Evolutionary conservation across 805 yeast species (phyloP).

Genomic region (Ogataea henricii): DNA sequence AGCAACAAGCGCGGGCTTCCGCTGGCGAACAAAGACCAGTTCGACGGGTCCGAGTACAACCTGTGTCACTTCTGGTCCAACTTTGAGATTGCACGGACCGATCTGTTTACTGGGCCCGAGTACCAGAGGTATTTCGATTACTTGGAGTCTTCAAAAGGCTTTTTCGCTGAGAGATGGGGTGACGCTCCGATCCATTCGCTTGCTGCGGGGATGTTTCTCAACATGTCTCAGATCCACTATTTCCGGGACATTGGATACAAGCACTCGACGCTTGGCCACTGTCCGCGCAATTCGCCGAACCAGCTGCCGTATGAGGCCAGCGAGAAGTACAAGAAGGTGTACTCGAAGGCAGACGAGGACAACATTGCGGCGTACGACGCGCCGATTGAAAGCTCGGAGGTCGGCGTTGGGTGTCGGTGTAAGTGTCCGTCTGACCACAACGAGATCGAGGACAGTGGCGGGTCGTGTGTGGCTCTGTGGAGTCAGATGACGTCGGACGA

Average conservation of each 20-base stretch:
- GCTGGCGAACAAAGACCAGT: slow-evolving; percentile 50
- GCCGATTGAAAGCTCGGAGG: slow-evolving; percentile 15
- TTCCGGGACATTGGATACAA: slow-evolving; percentile 91
- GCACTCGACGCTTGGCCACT: slow-evolving; percentile 79
- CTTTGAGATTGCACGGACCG: slow-evolving; percentile 87
- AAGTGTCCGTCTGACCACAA: slow-evolving; percentile 59
- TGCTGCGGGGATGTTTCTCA: slow-evolving; percentile 76
- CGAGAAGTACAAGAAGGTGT: slow-evolving; percentile 36
- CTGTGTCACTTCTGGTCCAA: slow-evolving; percentile 91
- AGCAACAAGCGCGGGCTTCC: slow-evolving; percentile 38
- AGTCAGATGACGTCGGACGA: slow-evolving; percentile 35
- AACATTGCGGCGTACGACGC: slow-evolving; percentile 37
- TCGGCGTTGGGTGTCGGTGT: slow-evolving; percentile 83
- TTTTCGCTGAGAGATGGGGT: slow-evolving; percentile 94
- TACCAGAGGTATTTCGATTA: slow-evolving; percentile 70
- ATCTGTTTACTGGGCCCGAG: slow-evolving; percentile 62
- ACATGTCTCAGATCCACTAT: slow-evolving; percentile 75
- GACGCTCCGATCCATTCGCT: slow-evolving; percentile 94
- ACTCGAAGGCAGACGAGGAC: slow-evolving; percentile 37
- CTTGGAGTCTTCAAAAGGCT: slow-evolving; percentile 77
- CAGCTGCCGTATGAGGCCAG: slow-evolving; percentile 49
- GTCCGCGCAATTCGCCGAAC: slow-evolving; percentile 67
- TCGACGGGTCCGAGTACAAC: slow-evolving; percentile 70
- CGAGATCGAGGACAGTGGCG: slow-evolving; percentile 59
- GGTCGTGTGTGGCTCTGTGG: slow-evolving; percentile 57